Percentiles rank a stretch among this genome's conserved stretches.
These are phyloP conservation scores for Drosera capensis DNA, from an alignment of 148 eudicot species.

Conservation along the genomic window DNA sequence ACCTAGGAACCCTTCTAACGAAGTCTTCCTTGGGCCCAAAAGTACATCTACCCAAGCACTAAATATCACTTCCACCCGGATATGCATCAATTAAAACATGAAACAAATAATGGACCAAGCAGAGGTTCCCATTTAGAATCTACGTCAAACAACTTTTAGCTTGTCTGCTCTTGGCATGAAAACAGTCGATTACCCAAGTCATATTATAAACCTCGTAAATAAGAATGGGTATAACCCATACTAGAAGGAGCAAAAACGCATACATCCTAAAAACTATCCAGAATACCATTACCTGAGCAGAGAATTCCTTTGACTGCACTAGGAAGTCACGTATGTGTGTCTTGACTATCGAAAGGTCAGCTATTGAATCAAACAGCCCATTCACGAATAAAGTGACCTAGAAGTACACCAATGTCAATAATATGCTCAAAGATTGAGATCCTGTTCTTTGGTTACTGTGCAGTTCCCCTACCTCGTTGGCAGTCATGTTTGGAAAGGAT, in stretches of 20 bases:
- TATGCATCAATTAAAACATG: too few relatives aligned
- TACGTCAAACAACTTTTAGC: too few relatives aligned
- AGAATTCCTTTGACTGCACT: conserved; percentile 92
- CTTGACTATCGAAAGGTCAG: conserved; percentile 69
- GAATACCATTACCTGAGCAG: conserved; percentile 84
- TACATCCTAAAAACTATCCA: neutral
- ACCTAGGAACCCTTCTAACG: too few relatives aligned
- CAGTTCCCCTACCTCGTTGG: conserved; percentile 45
- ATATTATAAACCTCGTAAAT: too few relatives aligned
- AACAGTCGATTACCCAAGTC: too few relatives aligned
- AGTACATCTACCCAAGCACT: too few relatives aligned
- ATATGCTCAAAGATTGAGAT: neutral
- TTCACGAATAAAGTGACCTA: conserved; percentile 86
- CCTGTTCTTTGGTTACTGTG: neutral
- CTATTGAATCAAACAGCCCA: conserved; percentile 72
- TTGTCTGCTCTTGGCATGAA: too few relatives aligned
- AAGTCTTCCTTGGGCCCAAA: too few relatives aligned
- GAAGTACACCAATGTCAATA: conserved; percentile 9
- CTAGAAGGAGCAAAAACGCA: neutral
- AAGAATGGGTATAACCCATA: neutral
- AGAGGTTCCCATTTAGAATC: too few relatives aligned
- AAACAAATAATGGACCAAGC: too few relatives aligned
- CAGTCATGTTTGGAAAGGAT: conserved; percentile 90
- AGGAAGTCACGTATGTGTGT: conserved; percentile 92
- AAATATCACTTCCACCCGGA: too few relatives aligned